phyloP scores from a whole-genome alignment of 2,329 filamentous ascomycete species.

The Xylariaceae sp. region DNA sequence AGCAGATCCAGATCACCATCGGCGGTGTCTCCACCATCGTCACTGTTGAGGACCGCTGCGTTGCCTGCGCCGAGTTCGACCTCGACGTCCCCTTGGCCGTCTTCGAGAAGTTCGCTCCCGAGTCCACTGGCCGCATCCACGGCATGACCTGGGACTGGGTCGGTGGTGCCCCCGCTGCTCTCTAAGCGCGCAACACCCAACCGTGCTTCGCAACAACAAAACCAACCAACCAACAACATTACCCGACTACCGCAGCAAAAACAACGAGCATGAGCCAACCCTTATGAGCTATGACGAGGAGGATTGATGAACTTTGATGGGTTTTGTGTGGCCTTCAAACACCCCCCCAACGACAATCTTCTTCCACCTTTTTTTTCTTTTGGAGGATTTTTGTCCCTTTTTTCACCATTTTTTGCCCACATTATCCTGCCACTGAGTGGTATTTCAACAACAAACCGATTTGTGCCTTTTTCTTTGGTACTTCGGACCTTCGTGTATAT shows the following conservation, averaged over 20 bases:
- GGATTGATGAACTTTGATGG: neutral
- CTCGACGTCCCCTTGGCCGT: slow-evolving; percentile 17
- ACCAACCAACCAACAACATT: too few species aligned
- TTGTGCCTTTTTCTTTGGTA: too few species aligned
- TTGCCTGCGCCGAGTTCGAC: slow-evolving; percentile 13
- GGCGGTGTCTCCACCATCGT: slow-evolving; percentile 10
- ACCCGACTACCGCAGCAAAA: too few species aligned
- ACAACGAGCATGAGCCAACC: too few species aligned
- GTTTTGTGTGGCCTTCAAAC: neutral
- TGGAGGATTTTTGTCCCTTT: too few species aligned
- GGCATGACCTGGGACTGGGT: slow-evolving; percentile 16
- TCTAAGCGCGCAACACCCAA: neutral
- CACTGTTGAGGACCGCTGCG: slow-evolving; percentile 21
- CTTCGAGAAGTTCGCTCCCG: slow-evolving; percentile 17
- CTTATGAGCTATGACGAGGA: neutral
- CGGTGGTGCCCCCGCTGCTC: too few species aligned
- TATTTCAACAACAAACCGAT: too few species aligned
- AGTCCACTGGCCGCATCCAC: slow-evolving; percentile 10
- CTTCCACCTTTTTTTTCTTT: too few species aligned
- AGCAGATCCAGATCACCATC: slow-evolving; percentile 16
- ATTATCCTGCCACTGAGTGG: too few species aligned
- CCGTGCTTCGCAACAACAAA: neutral
- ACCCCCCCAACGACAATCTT: neutral
- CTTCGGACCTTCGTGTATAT: neutral
- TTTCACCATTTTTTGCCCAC: too few species aligned